Percentiles rank a stretch among this genome's conserved stretches.
Conservation (phyloP, 2,329 filamentous ascomycete genomes). For the Trichophyton schoenleinii region DNA sequence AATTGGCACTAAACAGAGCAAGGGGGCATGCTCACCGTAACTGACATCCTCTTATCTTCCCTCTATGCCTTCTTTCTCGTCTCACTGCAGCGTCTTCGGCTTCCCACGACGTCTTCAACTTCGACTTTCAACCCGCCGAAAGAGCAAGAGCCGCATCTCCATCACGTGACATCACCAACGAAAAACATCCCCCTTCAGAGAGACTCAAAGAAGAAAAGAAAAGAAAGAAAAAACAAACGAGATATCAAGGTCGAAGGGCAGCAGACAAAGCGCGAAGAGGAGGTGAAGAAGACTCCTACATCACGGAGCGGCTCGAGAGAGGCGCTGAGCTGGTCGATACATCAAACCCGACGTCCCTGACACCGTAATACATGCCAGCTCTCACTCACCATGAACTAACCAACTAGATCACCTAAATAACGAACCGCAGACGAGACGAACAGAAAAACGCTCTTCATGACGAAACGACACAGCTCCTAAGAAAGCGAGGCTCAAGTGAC, state of each 20-base stretch:
- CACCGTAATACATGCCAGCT: background rate
- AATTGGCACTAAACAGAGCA: background rate
- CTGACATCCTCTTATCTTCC: slow-evolving; percentile 9
- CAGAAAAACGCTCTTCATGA: background rate
- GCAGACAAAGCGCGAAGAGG: background rate
- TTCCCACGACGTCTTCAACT: background rate
- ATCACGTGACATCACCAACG: background rate
- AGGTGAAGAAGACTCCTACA: background rate
- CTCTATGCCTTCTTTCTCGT: background rate
- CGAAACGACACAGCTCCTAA: background rate
- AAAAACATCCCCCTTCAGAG: background rate
- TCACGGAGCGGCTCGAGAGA: background rate
- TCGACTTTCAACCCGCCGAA: background rate
- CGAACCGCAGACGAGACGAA: background rate
- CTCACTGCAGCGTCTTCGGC: background rate
- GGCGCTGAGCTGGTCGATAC: background rate
- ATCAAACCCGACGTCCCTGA: background rate
- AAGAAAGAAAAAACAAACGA: background rate
- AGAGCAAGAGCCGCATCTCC: background rate
- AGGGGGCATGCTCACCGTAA: slow-evolving; percentile 9
- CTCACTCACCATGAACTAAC: background rate
- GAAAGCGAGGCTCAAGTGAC: background rate
- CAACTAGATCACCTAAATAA: background rate
- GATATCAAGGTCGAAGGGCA: background rate
- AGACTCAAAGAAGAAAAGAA: background rate